Evolutionary conservation across 2,329 filamentous ascomycete species (phyloP), one percentile per base, ranked within the genome.

Genomic region (Botrytis fabae): DNA sequence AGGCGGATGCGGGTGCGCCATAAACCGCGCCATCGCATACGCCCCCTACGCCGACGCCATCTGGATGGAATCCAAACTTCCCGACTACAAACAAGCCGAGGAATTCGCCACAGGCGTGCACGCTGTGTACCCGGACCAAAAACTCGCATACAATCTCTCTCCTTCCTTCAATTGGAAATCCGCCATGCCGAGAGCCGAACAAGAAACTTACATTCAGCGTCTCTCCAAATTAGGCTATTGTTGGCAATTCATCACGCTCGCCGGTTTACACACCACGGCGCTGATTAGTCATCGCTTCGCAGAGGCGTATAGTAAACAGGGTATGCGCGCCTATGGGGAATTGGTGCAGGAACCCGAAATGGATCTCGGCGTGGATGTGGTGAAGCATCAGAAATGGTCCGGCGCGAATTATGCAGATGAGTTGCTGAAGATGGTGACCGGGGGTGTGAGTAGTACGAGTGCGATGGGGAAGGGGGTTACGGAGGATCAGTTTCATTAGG

Each of bases 201-300:
- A 99, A 85, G 94, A 97, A 85, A 99, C 96, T 32, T 99, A 98
- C 86, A 99, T 99, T 85, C 86, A 91, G 76, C 93, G 96, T 60
- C 92, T 99, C 59, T 94, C 91, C 75, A 81, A 85, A 75, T 89
- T 99, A 66, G 96, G 96, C 76, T 99, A 99, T 89, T 97, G 94
- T 89, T 99, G 96, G 96, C 96, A 99, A 84, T 99, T 99, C 87
- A 99, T 99, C 86, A 99, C 96, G n/a, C 90, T 99, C 64, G 96
- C 95, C 8, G 96, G 96, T 78, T 88, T 99, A 81, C 96, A 99
- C 87, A 97, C 94, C 75, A 98, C 94, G 6, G 96, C 95, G 54
- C 89, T 99, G 70, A 97, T 97, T 85, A 92, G 91, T 80, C 90
- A 98, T 84, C 90, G 91, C 76, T 99, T 99, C 84, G 91, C 94